Evolutionary conservation across 768 basidiomycete genomes (phyloP), one percentile per base, ranked within the genome.

Genomic region (Steccherinum ochraceum): DNA sequence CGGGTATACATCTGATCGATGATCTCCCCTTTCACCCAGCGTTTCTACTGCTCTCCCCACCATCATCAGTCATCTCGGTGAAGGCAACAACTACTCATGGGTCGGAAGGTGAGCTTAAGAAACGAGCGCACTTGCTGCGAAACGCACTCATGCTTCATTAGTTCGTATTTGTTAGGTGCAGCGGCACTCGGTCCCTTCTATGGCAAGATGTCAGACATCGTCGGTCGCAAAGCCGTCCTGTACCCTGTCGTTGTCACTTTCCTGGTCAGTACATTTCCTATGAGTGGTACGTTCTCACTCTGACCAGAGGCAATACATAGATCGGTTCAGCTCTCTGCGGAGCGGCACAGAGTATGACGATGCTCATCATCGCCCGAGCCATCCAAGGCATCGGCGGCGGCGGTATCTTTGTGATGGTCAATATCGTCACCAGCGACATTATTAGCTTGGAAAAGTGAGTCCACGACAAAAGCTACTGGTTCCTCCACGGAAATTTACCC

Each of bases 21-120:
- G 13, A 83, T 84, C 49, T 43, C 3, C n/a, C n/a, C n/a, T n/a
- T n/a, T n/a, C n/a, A n/a, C n/a, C n/a, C 30, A 57, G 56, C 52
- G 80, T 87, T 11, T 79, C 84, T 10, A 88, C 86, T 5, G 86
- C 86, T n/a, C 67, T 89, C 24, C 86, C 86, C 1, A 86, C 84
- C 0, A 88, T 89, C 46, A 81, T 86, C 11, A 64, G 59, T n/a
- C 62, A 84, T 20, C 73, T 89, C 0, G 79, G 83, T 41, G 84
- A 81, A 23, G 83, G 81, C 4, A 73, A 64, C 12, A 70, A 71
- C 30, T 88, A 89, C 54, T 80, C 83, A 46, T 89, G 87, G 86
- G 82, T 88, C 35, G 83, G 83, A 50, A 83, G 76, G 84, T 81
- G 47, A 13, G 72, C 64, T 25, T 13, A 40, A 20, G 25, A 23